Evolutionary conservation across 2,329 filamentous ascomycete species (phyloP).

Genomic region (Fusarium tricinctum): DNA sequence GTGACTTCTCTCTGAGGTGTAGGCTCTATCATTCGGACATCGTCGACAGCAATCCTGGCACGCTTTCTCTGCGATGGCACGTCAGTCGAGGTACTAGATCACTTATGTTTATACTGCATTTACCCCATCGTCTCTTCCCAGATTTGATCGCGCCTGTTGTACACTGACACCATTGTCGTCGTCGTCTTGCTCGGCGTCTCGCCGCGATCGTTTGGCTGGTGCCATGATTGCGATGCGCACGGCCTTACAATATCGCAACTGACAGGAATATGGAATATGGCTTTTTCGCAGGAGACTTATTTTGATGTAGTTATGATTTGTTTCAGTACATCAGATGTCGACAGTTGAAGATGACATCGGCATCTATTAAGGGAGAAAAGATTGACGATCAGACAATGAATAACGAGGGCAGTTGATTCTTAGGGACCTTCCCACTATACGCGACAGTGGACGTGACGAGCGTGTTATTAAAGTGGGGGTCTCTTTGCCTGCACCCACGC

Average conservation of each 20-base stretch:
- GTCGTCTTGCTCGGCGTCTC: slow-evolving; percentile 53
- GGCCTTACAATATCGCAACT: slow-evolving; percentile 16
- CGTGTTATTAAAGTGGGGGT: slow-evolving; percentile 26
- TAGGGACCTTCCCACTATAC: slow-evolving; percentile 41
- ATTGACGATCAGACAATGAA: slow-evolving; percentile 10
- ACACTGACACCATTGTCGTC: slow-evolving; percentile 55
- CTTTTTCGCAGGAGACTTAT: not conserved
- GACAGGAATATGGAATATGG: not conserved
- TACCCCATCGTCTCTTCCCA: slow-evolving; percentile 58
- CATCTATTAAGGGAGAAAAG: not conserved
- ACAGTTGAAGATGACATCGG: not conserved
- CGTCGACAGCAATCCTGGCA: slow-evolving; percentile 52
- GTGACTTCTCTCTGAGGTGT: slow-evolving; percentile 42
- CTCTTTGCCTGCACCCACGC: not conserved
- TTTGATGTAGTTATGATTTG: not conserved
- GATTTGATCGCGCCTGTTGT: slow-evolving; percentile 59
- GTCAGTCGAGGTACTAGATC: slow-evolving; percentile 1
- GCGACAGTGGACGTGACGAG: slow-evolving; percentile 42
- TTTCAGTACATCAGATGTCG: not conserved
- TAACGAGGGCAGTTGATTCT: slow-evolving; percentile 2
- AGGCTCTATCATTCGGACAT: slow-evolving; percentile 30
- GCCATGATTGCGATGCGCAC: slow-evolving; percentile 47
- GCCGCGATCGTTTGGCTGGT: slow-evolving; percentile 60
- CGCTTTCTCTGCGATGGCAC: slow-evolving; percentile 51
- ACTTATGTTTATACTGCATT: slow-evolving; percentile 41